Conservation (phyloP, 176 grass and related monocot species). For the Neostapfia colusana region DNA sequence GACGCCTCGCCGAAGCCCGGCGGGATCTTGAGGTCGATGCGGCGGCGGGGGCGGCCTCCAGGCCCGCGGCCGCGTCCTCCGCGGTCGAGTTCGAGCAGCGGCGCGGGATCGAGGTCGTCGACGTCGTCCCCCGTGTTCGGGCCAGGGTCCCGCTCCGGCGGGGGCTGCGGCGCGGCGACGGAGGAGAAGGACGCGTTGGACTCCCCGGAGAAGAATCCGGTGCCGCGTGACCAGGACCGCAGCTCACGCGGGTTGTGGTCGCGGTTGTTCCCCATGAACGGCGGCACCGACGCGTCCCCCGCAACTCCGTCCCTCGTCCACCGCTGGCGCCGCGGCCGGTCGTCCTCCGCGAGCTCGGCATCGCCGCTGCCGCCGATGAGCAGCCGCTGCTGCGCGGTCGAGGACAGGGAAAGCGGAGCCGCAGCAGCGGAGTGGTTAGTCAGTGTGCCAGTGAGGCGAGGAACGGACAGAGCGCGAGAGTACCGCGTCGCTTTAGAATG, state of each 20-base stretch:
- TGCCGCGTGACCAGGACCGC: constrained; percentile 85
- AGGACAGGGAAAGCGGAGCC: not conserved
- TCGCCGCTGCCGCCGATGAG: not conserved
- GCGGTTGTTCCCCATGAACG: constrained; percentile 58
- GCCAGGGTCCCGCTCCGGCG: not conserved
- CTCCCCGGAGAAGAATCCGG: constrained; percentile 82
- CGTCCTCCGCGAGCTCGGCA: constrained; percentile 28
- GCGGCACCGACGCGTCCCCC: constrained; percentile 68
- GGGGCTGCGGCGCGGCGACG: constrained; percentile 17
- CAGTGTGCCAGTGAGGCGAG: constrained; percentile 21
- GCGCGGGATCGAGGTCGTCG: constrained; percentile 29
- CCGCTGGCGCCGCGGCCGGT: constrained; percentile 6
- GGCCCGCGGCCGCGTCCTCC: not conserved
- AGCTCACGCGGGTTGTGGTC: constrained; percentile 89
- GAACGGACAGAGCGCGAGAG: constrained; percentile 8
- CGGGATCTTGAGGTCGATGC: constrained; percentile 65
- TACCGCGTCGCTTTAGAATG: constrained; percentile 51
- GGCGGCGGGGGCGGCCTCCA: constrained; percentile 6
- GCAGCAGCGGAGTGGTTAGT: constrained; percentile 11
- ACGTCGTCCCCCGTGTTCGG: constrained; percentile 1
- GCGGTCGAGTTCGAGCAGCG: constrained; percentile 45
- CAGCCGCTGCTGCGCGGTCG: constrained; percentile 8
- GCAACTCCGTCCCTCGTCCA: not conserved
- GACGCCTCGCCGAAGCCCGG: constrained; percentile 6
- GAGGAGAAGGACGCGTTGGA: constrained; percentile 24